phyloP scores from a whole-genome alignment of 2,329 filamentous ascomycete species.

The Fusarium subglutinans region DNA sequence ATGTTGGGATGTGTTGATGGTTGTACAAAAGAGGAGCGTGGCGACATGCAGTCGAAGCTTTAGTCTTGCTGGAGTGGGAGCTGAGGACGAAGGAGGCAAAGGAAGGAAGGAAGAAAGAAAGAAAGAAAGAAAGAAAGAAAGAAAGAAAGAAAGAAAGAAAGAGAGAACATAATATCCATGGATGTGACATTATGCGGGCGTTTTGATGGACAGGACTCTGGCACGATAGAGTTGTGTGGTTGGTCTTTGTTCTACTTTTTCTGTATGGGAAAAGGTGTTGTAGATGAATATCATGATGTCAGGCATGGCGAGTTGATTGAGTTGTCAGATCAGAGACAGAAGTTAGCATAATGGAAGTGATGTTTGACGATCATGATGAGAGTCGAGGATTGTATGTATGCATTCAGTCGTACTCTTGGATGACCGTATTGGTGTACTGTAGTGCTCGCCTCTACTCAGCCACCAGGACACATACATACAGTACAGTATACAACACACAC shows the following conservation, averaged over 20 bases:
- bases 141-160: background rate
- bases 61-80: conserved; percentile 6
- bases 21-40: conserved; percentile 21
- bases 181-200: conserved; percentile 27
- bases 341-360: conserved; percentile 7
- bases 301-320: conserved; percentile 9
- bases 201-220: conserved; percentile 31
- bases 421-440: background rate
- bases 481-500: conserved; percentile 5
- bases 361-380: conserved; percentile 14
- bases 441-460: conserved; percentile 17
- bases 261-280: conserved; percentile 24
- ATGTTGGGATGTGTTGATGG: conserved; percentile 2
- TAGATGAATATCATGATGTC: conserved; percentile 35
- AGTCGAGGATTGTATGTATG: background rate
- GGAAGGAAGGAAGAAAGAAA: background rate
- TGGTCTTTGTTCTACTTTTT: conserved; percentile 9
- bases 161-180: conserved; percentile 9
- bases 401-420: background rate
- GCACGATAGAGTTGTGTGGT: conserved; percentile 32
- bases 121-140: background rate
- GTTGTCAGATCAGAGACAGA: conserved; percentile 10
- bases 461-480: conserved; percentile 21
- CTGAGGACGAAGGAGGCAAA: background rate
- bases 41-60: conserved; percentile 6